These are phyloP conservation scores for Claviceps pusilla DNA, from an alignment of 2,329 filamentous ascomycete species.

Conservation along the genomic window DNA sequence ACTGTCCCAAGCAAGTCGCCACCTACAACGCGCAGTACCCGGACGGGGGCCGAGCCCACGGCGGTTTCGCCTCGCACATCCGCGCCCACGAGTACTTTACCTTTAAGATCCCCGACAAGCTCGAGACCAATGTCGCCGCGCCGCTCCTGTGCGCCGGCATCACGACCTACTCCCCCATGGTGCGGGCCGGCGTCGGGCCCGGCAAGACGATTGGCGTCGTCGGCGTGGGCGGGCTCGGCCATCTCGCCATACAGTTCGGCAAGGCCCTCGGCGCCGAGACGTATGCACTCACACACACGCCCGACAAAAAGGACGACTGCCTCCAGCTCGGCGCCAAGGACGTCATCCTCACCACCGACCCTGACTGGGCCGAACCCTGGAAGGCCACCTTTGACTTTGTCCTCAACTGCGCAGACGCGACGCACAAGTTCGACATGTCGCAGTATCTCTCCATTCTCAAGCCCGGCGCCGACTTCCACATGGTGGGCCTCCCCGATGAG, in stretches of 20 bases:
- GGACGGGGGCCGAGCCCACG: slow-evolving; percentile 47
- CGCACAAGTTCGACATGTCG: slow-evolving; percentile 38
- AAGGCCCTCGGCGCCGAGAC: slow-evolving; percentile 54
- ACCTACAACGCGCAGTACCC: slow-evolving; percentile 45
- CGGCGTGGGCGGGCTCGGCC: slow-evolving; percentile 59
- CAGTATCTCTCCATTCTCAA: slow-evolving; percentile 36
- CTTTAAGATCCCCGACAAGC: slow-evolving; percentile 40
- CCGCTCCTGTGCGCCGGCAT: slow-evolving; percentile 68
- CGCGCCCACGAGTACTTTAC: slow-evolving; percentile 42
- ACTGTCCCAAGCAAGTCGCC: slow-evolving; percentile 31
- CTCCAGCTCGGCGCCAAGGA: slow-evolving; percentile 46
- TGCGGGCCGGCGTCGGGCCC: slow-evolving; percentile 50
- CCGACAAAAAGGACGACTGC: slow-evolving; percentile 43
- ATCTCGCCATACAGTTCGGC: slow-evolving; percentile 58
- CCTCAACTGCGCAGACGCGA: slow-evolving; percentile 34
- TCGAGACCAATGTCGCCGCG: slow-evolving; percentile 35
- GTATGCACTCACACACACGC: slow-evolving; percentile 47
- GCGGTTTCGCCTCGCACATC: slow-evolving; percentile 41
- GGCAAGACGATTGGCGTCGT: slow-evolving; percentile 59
- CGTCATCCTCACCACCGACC: slow-evolving; percentile 30
- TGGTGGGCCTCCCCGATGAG: slow-evolving; percentile 40
- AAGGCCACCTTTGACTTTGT: slow-evolving; percentile 35
- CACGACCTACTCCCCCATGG: slow-evolving; percentile 56
- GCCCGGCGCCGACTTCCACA: slow-evolving; percentile 40
- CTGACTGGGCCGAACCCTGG: slow-evolving; percentile 43